These are phyloP conservation scores for Cladosporium sp. DNA, from an alignment of 2,329 filamentous ascomycete species.

Conservation along the genomic window DNA sequence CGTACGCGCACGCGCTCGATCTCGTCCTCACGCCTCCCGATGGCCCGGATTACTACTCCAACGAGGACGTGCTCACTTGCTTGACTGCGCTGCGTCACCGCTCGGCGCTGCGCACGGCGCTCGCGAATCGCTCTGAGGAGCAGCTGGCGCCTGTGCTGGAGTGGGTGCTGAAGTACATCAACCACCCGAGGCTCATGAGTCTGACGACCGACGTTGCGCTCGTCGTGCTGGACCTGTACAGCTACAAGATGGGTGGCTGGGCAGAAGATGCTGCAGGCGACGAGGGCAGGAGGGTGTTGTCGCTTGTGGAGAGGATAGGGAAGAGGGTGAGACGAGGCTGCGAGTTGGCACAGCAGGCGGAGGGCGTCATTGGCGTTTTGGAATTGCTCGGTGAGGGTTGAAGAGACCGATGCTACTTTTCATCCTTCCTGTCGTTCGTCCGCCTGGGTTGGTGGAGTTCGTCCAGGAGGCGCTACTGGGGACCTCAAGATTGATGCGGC, in stretches of 20 bases:
- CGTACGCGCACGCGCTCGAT: slow-evolving; percentile 74
- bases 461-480: no score
- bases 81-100: slow-evolving; percentile 82
- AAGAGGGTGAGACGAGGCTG: slow-evolving; percentile 68
- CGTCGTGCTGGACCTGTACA: slow-evolving; percentile 80
- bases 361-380: slow-evolving; percentile 80
- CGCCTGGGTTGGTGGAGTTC: no score
- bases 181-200: slow-evolving; percentile 72
- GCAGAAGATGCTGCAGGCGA: slow-evolving; percentile 23
- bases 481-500: no score
- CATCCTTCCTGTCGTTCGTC: no score
- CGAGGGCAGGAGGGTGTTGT: slow-evolving; percentile 50
- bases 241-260: slow-evolving; percentile 60
- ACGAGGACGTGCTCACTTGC: slow-evolving; percentile 58
- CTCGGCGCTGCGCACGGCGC: slow-evolving; percentile 71
- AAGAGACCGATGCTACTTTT: slow-evolving; percentile 6
- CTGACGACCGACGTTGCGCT: slow-evolving; percentile 79
- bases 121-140: slow-evolving; percentile 73
- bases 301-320: slow-evolving; percentile 65
- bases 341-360: slow-evolving; percentile 76
- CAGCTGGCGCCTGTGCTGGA: slow-evolving; percentile 74
- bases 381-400: slow-evolving; percentile 61
- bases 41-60: slow-evolving; percentile 17
- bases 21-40: slow-evolving; percentile 51
- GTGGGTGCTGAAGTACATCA: slow-evolving; percentile 76